phyloP scores from a whole-genome alignment of 2,329 filamentous ascomycete species.

The Sporothrix brasiliensis region DNA sequence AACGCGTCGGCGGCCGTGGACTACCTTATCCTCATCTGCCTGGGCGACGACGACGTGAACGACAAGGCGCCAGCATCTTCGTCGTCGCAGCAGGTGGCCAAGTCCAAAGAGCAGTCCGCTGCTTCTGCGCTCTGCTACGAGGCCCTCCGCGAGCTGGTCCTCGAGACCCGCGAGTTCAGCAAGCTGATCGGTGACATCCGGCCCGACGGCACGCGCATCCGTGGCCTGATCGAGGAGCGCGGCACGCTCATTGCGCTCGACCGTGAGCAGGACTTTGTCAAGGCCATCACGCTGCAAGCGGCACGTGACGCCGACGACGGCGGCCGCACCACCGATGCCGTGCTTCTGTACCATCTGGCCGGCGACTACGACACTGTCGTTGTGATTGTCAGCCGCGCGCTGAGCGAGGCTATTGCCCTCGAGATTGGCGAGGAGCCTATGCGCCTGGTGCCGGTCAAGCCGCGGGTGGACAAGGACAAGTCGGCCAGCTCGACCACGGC shows the following conservation, averaged over 20 bases:
- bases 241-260: constrained; percentile 77
- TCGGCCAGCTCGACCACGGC: constrained; percentile 51
- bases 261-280: constrained; percentile 81
- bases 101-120: constrained; percentile 50
- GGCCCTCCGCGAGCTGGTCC: constrained; percentile 85
- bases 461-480: constrained; percentile 55
- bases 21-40: constrained; percentile 86
- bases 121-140: constrained; percentile 85
- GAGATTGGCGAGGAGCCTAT: constrained; percentile 82
- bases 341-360: constrained; percentile 90
- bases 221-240: constrained; percentile 84
- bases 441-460: constrained; percentile 77
- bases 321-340: constrained; percentile 88
- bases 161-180: constrained; percentile 97
- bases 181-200: constrained; percentile 89
- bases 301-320: constrained; percentile 93
- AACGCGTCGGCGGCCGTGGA: constrained; percentile 89
- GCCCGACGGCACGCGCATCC: constrained; percentile 80
- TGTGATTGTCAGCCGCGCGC: constrained; percentile 80
- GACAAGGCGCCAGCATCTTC: not conserved
- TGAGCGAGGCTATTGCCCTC: constrained; percentile 85
- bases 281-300: constrained; percentile 88
- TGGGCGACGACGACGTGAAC: constrained; percentile 76
- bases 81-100: constrained; percentile 45
- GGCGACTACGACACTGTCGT: constrained; percentile 96